Evolutionary conservation across 1,284 basidiomycete genomes (phyloP), one percentile per base, ranked within the genome.

Genomic region (Ustilago esculenta): DNA sequence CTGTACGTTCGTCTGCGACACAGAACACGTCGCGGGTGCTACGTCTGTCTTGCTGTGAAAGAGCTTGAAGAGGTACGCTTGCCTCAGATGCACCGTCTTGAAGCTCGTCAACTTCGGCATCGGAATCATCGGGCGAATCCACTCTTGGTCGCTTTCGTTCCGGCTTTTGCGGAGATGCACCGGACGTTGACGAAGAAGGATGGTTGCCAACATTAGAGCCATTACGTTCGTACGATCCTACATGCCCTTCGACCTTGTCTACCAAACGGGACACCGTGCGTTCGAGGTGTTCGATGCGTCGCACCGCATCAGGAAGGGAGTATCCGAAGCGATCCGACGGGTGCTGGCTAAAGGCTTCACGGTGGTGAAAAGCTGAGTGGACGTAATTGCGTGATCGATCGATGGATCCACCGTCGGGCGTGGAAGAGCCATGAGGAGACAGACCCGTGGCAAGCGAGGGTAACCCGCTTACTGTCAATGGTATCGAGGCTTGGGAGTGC

Each of bases 41-140:
- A 30, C 39, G 42, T 30, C 43, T 33, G n/a, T 52, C 48, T 27
- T 48, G 54, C 15, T 53, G 49, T 8, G 49, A 44, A 23, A 53
- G 37, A 20, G 49, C 23, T 21, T 51, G 60, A 12, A 64, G 53
- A 2, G 60, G 60, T 4, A 57, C 49, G 41, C 64, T 67, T 2
- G 65, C 53, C 27, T 70, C 67, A 4, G 67, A 70, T 5, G 42
- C 55, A 34, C 48, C 56, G 18, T 70, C 67, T 36, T 64, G 67
- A 5, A 70, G 60, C 37, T 70, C 67, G 30, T 70, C 67, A 15
- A 70, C 52, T 27, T 70, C 67, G 21, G 47, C 50, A 21, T 70
- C 67, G 12, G 67, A 70, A 11, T 70, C 67, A 11, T 60, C 60
- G 5, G 51, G 51, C 4, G 59, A 58, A 24, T 50, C 43, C 8